A percentile compares a stretch with the other conserved stretches of the same genome.
phyloP scores from a whole-genome alignment of 148 eudicot species.

The Cornus kousa region DNA sequence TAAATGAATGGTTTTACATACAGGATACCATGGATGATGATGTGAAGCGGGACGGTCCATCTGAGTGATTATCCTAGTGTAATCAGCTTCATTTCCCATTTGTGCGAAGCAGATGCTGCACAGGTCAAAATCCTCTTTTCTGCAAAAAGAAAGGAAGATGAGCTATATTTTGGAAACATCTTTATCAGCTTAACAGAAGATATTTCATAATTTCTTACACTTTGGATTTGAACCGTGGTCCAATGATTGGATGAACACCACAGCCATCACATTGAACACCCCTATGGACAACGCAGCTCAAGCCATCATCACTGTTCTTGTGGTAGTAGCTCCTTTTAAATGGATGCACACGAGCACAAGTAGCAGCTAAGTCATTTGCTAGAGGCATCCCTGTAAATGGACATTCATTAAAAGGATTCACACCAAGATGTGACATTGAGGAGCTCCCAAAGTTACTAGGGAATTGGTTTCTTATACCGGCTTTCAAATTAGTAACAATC shows the following conservation, averaged over 20 bases:
- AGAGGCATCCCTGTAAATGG: constrained; percentile 42
- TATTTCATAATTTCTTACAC: constrained; percentile 46
- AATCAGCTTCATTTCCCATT: constrained; percentile 59
- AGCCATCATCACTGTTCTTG: constrained; percentile 25
- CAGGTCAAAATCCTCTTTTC: constrained; percentile 68
- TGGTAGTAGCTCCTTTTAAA: constrained; percentile 11
- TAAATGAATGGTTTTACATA: constrained; percentile 16
- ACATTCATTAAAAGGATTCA: constrained; percentile 19
- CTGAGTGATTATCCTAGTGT: constrained; percentile 56
- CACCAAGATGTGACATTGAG: not conserved
- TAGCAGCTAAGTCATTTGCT: constrained; percentile 16
- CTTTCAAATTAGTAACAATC: not conserved
- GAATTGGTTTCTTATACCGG: not conserved
- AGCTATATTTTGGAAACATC: not conserved
- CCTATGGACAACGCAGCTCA: constrained; percentile 47
- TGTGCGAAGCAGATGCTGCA: constrained; percentile 62
- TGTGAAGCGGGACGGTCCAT: constrained; percentile 49
- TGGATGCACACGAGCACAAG: constrained; percentile 13
- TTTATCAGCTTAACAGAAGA: not conserved
- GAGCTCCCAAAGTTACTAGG: not conserved
- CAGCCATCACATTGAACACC: constrained; percentile 97
- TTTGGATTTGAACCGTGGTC: constrained; percentile 88
- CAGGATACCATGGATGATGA: constrained; percentile 25
- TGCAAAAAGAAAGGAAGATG: constrained; percentile 22
- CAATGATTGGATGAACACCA: constrained; percentile 72